Percentiles rank a stretch among this genome's conserved stretches.
Evolutionary conservation across 108 stramenopile genomes (phyloP).

Genomic region (Chaetoceros muelleri): DNA sequence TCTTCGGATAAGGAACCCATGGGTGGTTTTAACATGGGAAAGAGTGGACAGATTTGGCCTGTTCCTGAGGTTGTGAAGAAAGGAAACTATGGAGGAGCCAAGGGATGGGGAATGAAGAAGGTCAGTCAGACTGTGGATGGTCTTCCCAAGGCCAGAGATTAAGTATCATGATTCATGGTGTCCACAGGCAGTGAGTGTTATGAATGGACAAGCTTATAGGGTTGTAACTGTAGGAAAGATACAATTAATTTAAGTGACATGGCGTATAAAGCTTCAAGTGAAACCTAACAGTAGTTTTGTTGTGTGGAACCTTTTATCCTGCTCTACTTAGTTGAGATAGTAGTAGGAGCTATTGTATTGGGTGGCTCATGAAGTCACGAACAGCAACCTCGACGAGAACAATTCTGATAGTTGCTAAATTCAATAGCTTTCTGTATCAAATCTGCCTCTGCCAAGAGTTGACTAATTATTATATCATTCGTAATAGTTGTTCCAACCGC

Average conservation of each 20-base stretch:
- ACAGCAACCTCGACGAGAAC: no score
- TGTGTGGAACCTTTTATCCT: no score
- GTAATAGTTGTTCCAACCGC: background rate
- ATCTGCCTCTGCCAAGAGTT: constrained; percentile 50
- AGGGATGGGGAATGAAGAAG: constrained; percentile 92
- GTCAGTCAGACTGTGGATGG: constrained; percentile 66
- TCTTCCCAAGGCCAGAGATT: constrained; percentile 35
- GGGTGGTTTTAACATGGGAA: constrained; percentile 91
- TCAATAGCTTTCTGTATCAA: constrained; percentile 54
- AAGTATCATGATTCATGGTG: no score
- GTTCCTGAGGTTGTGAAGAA: constrained; percentile 60
- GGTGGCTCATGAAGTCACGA: no score
- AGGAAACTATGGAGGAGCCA: constrained; percentile 71
- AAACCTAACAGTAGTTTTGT: constrained; percentile 1
- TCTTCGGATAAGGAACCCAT: constrained; percentile 75
- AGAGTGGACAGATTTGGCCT: constrained; percentile 76
- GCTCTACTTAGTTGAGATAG: no score
- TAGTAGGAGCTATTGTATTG: no score
- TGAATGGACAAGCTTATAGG: no score
- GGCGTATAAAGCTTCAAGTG: background rate
- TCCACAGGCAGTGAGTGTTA: no score
- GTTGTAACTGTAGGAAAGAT: background rate
- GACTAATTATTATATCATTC: constrained; percentile 13
- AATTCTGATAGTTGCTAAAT: constrained; percentile 17
- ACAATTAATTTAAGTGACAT: constrained; percentile 4